These are phyloP conservation scores for Talaromyces islandicus DNA, from an alignment of 2,329 filamentous ascomycete species.

Conservation along the genomic window DNA sequence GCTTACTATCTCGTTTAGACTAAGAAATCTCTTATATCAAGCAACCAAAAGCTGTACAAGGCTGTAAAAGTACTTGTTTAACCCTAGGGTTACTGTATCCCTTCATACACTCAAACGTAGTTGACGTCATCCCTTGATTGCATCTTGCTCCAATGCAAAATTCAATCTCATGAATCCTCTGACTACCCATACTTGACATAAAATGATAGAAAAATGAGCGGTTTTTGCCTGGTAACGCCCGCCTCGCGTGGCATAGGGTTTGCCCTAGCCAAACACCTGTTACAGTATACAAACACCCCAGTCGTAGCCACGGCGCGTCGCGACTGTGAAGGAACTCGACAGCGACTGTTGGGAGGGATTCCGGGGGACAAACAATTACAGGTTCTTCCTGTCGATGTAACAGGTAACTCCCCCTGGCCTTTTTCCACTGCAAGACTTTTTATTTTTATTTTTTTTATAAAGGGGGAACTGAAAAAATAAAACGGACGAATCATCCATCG, in stretches of 20 bases:
- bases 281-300: slow-evolving; percentile 51
- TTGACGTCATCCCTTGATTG: neutral
- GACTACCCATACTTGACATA: neutral
- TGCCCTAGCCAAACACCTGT: slow-evolving; percentile 53
- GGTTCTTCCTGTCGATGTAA: slow-evolving; percentile 5
- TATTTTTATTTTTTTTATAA: too few relatives aligned
- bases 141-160: neutral
- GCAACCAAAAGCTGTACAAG: too few relatives aligned
- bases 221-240: slow-evolving; percentile 40
- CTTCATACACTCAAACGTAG: neutral
- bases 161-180: neutral
- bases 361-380: neutral
- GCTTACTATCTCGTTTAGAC: too few relatives aligned
- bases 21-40: too few relatives aligned
- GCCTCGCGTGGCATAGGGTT: slow-evolving; percentile 60
- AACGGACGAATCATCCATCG: slow-evolving; percentile 58
- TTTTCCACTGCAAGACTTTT: too few relatives aligned
- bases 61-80: too few relatives aligned
- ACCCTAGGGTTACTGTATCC: too few relatives aligned
- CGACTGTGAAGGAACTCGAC: slow-evolving; percentile 44
- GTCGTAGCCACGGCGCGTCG: slow-evolving; percentile 56
- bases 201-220: neutral
- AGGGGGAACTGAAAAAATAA: slow-evolving; percentile 1
- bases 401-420: neutral
- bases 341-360: slow-evolving; percentile 39